phyloP scores from a whole-genome alignment of 202 grass and related monocot genomes.

The Musa balbisiana region DNA sequence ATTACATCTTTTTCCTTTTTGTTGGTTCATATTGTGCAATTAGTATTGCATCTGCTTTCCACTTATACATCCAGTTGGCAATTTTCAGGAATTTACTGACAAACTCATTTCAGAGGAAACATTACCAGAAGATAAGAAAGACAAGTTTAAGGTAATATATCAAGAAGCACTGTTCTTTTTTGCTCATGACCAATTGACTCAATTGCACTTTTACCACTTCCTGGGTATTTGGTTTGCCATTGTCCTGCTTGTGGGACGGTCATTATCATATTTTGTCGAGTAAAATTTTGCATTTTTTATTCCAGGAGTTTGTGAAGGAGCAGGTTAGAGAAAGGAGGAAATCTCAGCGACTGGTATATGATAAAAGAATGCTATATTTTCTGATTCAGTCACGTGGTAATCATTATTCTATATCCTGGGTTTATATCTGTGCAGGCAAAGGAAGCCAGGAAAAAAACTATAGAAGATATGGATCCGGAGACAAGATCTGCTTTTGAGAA shows the following conservation, averaged over 20 bases:
- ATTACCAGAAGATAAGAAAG: conserved; percentile 71
- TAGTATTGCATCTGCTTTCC: neutral
- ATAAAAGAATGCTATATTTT: neutral
- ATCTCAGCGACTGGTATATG: conserved; percentile 47
- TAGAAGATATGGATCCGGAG: conserved; percentile 71
- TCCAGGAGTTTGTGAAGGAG: conserved; percentile 75
- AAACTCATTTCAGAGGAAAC: conserved; percentile 42
- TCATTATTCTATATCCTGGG: neutral
- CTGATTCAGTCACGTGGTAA: neutral
- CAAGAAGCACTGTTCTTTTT: neutral
- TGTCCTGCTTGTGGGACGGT: too few relatives aligned
- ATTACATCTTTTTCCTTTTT: too few relatives aligned
- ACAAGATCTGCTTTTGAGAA: conserved; percentile 59
- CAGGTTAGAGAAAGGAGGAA: conserved; percentile 66
- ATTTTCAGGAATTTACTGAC: conserved; percentile 52
- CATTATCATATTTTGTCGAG: too few relatives aligned
- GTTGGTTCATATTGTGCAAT: too few relatives aligned
- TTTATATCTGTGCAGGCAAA: conserved; percentile 43
- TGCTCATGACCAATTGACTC: too few relatives aligned
- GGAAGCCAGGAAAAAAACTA: conserved; percentile 64
- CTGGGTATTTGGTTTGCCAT: too few relatives aligned
- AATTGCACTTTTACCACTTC: too few relatives aligned
- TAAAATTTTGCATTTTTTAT: conserved; percentile 2
- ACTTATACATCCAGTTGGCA: neutral
- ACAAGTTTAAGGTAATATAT: conserved; percentile 54